Evolutionary conservation across 768 basidiomycete genomes (phyloP).

Genomic region (Multifurca ochricompacta): DNA sequence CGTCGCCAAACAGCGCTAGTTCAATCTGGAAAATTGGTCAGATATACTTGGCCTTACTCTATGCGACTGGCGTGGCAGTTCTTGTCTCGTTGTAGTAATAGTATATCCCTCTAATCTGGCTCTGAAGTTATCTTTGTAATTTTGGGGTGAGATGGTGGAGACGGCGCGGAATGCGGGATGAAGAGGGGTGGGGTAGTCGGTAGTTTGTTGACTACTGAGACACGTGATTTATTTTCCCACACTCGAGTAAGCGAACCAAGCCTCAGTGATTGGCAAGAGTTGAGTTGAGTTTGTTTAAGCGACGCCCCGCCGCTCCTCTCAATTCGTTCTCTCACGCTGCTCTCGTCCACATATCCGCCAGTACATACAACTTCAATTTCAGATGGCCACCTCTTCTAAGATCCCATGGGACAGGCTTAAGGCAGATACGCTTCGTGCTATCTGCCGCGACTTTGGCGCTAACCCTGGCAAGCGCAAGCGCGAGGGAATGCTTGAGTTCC

Average conservation of each 20-base stretch:
- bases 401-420: constrained; percentile 25
- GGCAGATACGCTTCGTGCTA: constrained; percentile 23
- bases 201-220: no score
- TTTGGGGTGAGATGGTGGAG: no score
- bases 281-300: not conserved
- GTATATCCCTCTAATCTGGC: no score
- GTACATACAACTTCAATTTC: not conserved
- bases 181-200: no score
- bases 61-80: not conserved
- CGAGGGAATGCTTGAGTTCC: constrained; percentile 22
- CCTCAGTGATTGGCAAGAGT: no score
- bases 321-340: not conserved
- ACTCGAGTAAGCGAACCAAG: no score
- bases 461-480: constrained; percentile 16
- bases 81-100: not conserved
- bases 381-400: constrained; percentile 11
- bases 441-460: constrained; percentile 24
- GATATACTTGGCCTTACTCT: not conserved
- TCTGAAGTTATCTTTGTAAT: no score
- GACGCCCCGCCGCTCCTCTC: not conserved
- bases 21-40: not conserved
- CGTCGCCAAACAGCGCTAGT: not conserved
- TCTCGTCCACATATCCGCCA: constrained; percentile 1
- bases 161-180: no score
- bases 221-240: constrained; percentile 4